Conservation (phyloP, 257 asterid species). For the Plantago elongata region DNA sequence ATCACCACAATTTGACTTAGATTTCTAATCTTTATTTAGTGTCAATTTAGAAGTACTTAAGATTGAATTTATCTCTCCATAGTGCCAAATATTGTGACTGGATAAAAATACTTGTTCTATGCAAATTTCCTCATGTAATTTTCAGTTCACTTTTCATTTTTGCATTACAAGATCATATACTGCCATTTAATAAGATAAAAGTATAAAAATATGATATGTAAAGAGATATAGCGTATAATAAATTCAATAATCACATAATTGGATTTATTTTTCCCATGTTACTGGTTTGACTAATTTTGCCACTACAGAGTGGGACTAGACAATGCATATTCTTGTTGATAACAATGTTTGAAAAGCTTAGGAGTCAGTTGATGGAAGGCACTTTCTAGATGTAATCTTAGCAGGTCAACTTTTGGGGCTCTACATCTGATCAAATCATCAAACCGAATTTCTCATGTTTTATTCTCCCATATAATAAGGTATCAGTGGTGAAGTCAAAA, state of each 20-base stretch:
- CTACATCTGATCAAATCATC: not conserved
- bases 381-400: not conserved
- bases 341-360: slow-evolving; percentile 8
- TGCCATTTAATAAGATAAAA: too few species aligned
- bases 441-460: too few species aligned
- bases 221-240: too few species aligned
- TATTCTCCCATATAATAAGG: too few species aligned
- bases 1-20: not conserved
- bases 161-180: too few species aligned
- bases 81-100: not conserved
- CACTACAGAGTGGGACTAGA: slow-evolving; percentile 10
- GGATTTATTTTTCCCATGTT: too few species aligned
- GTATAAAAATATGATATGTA: too few species aligned
- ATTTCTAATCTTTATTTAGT: not conserved
- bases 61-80: not conserved
- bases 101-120: too few species aligned
- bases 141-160: too few species aligned
- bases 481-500: not conserved
- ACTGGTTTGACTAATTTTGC: not conserved
- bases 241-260: too few species aligned
- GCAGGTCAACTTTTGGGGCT: not conserved
- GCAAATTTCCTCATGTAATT: too few species aligned
- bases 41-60: not conserved
- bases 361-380: not conserved
- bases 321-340: slow-evolving; percentile 2